Evolutionary conservation across 352 stramenopile genomes (phyloP), one percentile per base, ranked within the genome.

Genomic region (Globisporangium emineosum): DNA sequence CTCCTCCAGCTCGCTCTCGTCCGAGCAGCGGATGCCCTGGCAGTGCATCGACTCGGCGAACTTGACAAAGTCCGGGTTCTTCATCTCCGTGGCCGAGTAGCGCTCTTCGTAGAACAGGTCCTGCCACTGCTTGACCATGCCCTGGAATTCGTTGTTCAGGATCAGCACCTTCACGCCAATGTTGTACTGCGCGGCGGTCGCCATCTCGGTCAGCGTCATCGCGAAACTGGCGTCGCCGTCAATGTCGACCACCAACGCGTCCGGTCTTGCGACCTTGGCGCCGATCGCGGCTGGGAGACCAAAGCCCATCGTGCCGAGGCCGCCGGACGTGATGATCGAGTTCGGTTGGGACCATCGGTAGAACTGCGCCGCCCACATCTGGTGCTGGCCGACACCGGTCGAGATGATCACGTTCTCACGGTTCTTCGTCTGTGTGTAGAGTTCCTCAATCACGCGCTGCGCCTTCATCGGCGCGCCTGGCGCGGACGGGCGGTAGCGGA

Each of bases 121-220:
- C 75, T 99, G 94, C 96, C 96, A 99, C 75, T 98, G 96, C 82
- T 98, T 97, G 58, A 99, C 96, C 96, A 99, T 99, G 71, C 97
- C 97, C 81, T 98, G 96, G 69, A 93, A 96, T 70, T 98, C 86
- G 73, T 99, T 99, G 73, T 99, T 97, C 30, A 99, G 77, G 66
- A 99, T 81, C 56, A 99, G 73, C 60, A 99, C 89, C 76, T 99
- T 99, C 23, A 99, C 89, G 29, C 86, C 87, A 35, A 99, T 93
- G 67, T 93, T 92, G 69, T 96, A 94, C 71, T 98, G 90, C 15
- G 90, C 93, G 29, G 97, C 90, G 3, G 96, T 99, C 42, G 97
- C 96, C 69, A 99, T 93, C 76, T 99, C 96, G 5, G 89, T 97
- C 57, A 98, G 92, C 61, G 94, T 98, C 96, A 99, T 99, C 68